Evolutionary conservation across 2,329 filamentous ascomycete species (phyloP), one percentile per base, ranked within the genome.

Genomic region (Bisporella sp.): DNA sequence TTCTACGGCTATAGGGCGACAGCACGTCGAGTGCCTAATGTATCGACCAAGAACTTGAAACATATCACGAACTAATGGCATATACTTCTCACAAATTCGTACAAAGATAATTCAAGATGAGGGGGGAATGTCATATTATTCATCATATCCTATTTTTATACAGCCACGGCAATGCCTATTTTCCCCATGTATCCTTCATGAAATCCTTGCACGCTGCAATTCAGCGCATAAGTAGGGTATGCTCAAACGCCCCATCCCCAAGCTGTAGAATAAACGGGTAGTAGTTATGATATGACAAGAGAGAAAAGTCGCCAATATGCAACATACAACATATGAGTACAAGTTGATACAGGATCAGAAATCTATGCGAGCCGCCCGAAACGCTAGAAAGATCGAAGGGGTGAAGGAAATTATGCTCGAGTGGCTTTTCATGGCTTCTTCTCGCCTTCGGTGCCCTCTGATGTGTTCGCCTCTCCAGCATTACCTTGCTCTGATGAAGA

Each of bases 371-470:
- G 48, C 58, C 57, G 51, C 53, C 55, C 53, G 52, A 59, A 60
- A 63, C 59, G 58, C 53, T 59, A 49, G 53, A 57, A 62, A 53
- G 48, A 60, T 50, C 54, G 50, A 59, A 59, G 50, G 53, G 52
- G 35, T 37, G 8, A 60, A 57, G 53, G 47, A 40, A 54, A 47
- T 46, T 8, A 8, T 31, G 8, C 42, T 47, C 44, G 51, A 59
- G 52, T 48, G 51, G 49, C 51, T 57, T 59, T 68, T 80, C 78
- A 82, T 64, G 78, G 78, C 79, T 84, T 84, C 74, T 74, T 78
- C 72, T 85, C 81, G 46, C 66, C 61, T 47, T 67, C 72, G 82
- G 90, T 90, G 59, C 77, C 82, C 69, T 87, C 83, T 49, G 61
- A 42, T 48, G 62, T 45, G 45, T 56, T 59, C 8, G 57, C 59